Base-by-base conservation (phyloP, 164 flowering plant species). In the Buxus sempervirens region DNA sequence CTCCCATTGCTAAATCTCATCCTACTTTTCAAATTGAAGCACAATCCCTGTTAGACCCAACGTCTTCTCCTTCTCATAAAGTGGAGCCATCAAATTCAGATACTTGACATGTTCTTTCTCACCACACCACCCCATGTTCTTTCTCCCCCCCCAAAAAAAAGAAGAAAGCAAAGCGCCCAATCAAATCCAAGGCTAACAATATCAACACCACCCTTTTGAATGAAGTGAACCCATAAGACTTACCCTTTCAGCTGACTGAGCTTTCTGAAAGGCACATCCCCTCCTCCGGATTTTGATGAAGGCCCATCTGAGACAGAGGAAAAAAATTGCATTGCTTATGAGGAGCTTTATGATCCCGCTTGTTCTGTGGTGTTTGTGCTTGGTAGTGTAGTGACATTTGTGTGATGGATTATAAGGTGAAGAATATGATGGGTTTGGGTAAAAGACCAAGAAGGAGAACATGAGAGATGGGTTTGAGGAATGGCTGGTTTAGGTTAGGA, bases 401-500 rank as follows among this genome's bases (percentile, higher is more conserved):
- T 45, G 94, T 81, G 8, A 90, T 90, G 97, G 91, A 90, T 66
- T 72, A 93, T 18, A 88, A 86, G 79, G 62, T 81, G 62, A 88
- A 85, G 78, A 87, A 86, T 59, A 57, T 63, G 0, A 67, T 62
- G 58, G 91, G 82, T 72, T 81, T 84, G 18, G 88, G 23, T 79
- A 79, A 16, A 53, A 24, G 24, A 84, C 85, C 86, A 79, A 78
- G 68, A 79, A 78, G 68, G 95, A 89, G 83, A 91, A 86, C 79
- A 42, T 81, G 7, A 74, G 80, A n/a, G 99, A 95, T 69, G 97
- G 94, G 64, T 85, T 92, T 42, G 99, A 92, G 12, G 99, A 95
- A 83, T 78, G 89, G 54, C 96, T 95, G 54, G 89, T 92, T 32
- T 91, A 95, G 76, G 97, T 95, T 24, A 82, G 99, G 79, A 84